Conservation (phyloP, 805 yeast genomes). For the Ogataea thermomethanolica region DNA sequence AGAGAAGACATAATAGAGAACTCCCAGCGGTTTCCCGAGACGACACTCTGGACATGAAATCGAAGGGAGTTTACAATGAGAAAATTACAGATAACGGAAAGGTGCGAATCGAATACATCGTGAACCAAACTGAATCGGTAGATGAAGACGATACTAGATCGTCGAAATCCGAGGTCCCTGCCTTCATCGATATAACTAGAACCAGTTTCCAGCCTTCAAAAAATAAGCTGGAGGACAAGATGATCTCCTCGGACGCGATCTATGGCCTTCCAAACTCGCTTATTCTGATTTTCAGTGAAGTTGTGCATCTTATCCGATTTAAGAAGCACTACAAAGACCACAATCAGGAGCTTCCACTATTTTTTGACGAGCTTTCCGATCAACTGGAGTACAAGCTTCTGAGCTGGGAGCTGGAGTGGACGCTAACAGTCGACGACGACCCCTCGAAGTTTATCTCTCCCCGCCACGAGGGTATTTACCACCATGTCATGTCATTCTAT, state of each 20-base stretch:
- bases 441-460: conserved; percentile 41
- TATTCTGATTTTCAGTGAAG: conserved; percentile 66
- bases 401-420: conserved; percentile 78
- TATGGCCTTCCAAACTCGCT: conserved; percentile 84
- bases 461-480: conserved; percentile 69
- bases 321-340: conserved; percentile 49
- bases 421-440: conserved; percentile 37
- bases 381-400: conserved; percentile 49
- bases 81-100: conserved; percentile 44
- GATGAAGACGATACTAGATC: conserved; percentile 4
- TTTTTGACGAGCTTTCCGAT: conserved; percentile 33
- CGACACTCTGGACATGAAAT: background rate
- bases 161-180: conserved; percentile 28
- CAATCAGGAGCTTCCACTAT: conserved; percentile 32
- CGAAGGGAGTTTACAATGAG: conserved; percentile 39
- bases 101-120: conserved; percentile 43
- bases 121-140: conserved; percentile 29
- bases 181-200: conserved; percentile 43
- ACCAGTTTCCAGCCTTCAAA: conserved; percentile 37
- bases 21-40: background rate
- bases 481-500: conserved; percentile 77
- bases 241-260: conserved; percentile 71
- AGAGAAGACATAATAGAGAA: conserved; percentile 12
- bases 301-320: conserved; percentile 62
- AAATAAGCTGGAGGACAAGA: conserved; percentile 49